Conservation (phyloP, 371 early-diverging fungal genomes). For the Circinella umbellata region DNA sequence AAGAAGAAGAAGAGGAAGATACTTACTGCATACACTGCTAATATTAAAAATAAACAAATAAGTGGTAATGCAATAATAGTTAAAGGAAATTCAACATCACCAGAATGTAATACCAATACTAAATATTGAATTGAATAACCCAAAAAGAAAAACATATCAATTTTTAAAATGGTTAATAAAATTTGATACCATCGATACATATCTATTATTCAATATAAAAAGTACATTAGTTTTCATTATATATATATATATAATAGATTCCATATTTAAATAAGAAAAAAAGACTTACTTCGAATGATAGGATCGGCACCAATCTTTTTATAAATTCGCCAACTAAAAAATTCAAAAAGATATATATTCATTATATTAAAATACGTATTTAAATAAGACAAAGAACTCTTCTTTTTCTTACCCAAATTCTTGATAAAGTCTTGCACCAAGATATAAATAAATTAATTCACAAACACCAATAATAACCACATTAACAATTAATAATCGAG, state of each 20-base stretch:
- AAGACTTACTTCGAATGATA: slow-evolving; percentile 75
- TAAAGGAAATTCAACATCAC: slow-evolving; percentile 81
- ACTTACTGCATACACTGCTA: slow-evolving; percentile 81
- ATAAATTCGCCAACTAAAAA: slow-evolving; percentile 80
- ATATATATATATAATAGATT: no score
- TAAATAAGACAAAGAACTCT: no score
- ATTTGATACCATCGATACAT: slow-evolving; percentile 87
- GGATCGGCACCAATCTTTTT: slow-evolving; percentile 93
- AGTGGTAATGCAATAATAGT: slow-evolving; percentile 86
- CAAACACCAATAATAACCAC: slow-evolving; percentile 52
- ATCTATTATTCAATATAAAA: slow-evolving; percentile 38
- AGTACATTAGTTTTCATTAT: no score
- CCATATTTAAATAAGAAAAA: no score
- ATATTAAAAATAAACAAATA: slow-evolving; percentile 70
- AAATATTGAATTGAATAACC: slow-evolving; percentile 91
- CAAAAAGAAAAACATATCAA: slow-evolving; percentile 88
- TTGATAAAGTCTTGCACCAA: slow-evolving; percentile 68
- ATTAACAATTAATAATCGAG: slow-evolving; percentile 42
- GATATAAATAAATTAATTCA: slow-evolving; percentile 42
- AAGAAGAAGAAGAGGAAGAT: background rate
- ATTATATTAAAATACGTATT: no score
- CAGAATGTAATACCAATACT: slow-evolving; percentile 66
- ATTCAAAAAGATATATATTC: background rate
- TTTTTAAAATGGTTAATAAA: slow-evolving; percentile 83
- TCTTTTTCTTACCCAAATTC: slow-evolving; percentile 73